Evolutionary conservation across 495 filamentous ascomycete genomes (phyloP), one percentile per base, ranked within the genome.

Genomic region (Aspergillus cavernicola): DNA sequence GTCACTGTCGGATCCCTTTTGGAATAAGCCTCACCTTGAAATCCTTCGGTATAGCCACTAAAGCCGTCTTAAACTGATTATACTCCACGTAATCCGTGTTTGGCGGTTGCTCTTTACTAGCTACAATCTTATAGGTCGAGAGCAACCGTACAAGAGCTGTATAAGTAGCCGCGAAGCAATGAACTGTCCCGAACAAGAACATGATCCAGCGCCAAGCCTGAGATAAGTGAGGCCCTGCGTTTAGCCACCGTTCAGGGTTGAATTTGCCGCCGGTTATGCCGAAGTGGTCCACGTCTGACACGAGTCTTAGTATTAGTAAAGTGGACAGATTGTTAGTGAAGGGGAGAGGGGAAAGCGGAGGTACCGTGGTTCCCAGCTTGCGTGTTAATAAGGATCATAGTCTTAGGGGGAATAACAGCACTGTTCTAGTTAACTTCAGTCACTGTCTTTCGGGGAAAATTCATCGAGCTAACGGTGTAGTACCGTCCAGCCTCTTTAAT

Each of bases 71-170:
- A 51, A 80, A 73, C 50, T 71, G 67, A 48, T 83, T 83, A 42
- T 81, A 83, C 20, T 83, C 80, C 12, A 80, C 70, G 54, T 81
- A 81, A 55, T 83, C 78, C 1, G 77, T 80, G 46, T 79, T 81
- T 1, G 78, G 79, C 1, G 79, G 77, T 6, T 67, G 56, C 0
- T 53, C 54, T 44, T 78, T 66, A 41, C 72, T 77, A 1, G 78
- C 78, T 8, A 77, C 72, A 49, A 83, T 77, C 44, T 72, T 71
- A 58, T 79, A 83, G 8, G 64, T 65, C 5, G 67, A 68, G 7
- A 83, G 47, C 1, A 82, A 52, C 15, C 80, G 72, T 0, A 82
- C 50, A 0, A 83, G 59, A 10, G 77, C 77, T 0, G 70, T 46
- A 38, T 81, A 81, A 83, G 66, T 2, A 82, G 67, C 4, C 79